Conservation (phyloP, 1,284 basidiomycete species). For the Leucocoprinus gongylophorus region DNA sequence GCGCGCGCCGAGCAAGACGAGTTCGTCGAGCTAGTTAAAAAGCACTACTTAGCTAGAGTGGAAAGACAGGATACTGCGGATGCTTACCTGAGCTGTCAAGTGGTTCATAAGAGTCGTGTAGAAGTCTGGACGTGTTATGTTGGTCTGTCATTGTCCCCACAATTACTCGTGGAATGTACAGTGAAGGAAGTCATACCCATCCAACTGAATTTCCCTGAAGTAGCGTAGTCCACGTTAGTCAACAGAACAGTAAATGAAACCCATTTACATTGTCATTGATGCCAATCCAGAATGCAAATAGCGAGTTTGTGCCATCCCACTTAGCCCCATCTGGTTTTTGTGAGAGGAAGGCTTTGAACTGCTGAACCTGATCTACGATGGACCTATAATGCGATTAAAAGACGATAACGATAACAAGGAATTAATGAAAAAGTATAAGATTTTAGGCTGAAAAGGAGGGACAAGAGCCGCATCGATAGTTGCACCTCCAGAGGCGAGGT, state of each 20-base stretch:
- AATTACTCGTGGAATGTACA: background rate
- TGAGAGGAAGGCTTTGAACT: constrained; percentile 48
- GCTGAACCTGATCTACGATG: constrained; percentile 53
- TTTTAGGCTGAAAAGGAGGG: constrained; percentile 47
- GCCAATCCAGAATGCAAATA: constrained; percentile 61
- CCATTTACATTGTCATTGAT: constrained; percentile 54
- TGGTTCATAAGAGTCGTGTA: constrained; percentile 46
- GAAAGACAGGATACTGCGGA: background rate
- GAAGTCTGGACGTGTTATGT: constrained; percentile 46
- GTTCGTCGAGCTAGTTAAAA: constrained; percentile 40
- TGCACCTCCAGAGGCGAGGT: constrained; percentile 54
- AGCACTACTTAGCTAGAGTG: constrained; percentile 1
- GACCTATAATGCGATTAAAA: constrained; percentile 33
- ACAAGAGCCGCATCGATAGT: constrained; percentile 57
- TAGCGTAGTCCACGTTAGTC: background rate
- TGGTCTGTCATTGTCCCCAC: constrained; percentile 33
- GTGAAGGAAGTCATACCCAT: constrained; percentile 38
- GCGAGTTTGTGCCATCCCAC: constrained; percentile 49
- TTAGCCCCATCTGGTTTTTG: constrained; percentile 42
- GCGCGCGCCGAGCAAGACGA: constrained; percentile 49
- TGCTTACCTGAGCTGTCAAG: constrained; percentile 47
- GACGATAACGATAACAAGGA: background rate
- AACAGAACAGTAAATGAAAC: background rate
- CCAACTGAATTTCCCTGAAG: constrained; percentile 43
- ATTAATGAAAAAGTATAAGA: constrained; percentile 32